These are phyloP conservation scores for Fusarium sp. DNA, from an alignment of 2,329 filamentous ascomycete genomes.

Conservation along the genomic window DNA sequence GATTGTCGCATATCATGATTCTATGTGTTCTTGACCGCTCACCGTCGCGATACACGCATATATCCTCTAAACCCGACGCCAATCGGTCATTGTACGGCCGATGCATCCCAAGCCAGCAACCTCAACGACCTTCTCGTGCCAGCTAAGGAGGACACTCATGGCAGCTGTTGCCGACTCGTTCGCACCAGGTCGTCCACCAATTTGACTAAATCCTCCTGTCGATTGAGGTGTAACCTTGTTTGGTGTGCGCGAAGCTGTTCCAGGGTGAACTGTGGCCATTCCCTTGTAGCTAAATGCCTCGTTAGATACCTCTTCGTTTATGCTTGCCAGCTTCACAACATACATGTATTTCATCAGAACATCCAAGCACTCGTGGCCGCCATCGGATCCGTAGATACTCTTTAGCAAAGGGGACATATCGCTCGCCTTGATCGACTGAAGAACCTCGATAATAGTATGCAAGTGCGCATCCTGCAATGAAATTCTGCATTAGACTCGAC, in stretches of 20 bases:
- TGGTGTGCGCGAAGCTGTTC: slow-evolving; percentile 59
- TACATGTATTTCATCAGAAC: slow-evolving; percentile 98
- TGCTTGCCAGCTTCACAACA: slow-evolving; percentile 51
- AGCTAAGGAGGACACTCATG: slow-evolving; percentile 97
- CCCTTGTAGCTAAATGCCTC: slow-evolving; percentile 80
- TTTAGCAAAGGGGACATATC: slow-evolving; percentile 93
- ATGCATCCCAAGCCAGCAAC: slow-evolving; percentile 92
- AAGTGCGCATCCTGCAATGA: slow-evolving; percentile 80
- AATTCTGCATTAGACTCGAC: slow-evolving; percentile 10
- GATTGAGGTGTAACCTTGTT: slow-evolving; percentile 74
- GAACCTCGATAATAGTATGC: slow-evolving; percentile 88
- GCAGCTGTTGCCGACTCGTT: slow-evolving; percentile 82
- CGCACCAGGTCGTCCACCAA: slow-evolving; percentile 66
- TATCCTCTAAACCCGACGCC: slow-evolving; percentile 74
- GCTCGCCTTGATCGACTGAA: slow-evolving; percentile 95
- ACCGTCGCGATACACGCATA: slow-evolving; percentile 21
- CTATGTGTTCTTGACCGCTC: slow-evolving; percentile 36
- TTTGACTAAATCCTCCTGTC: slow-evolving; percentile 87
- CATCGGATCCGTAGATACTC: slow-evolving; percentile 81
- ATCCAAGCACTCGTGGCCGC: slow-evolving; percentile 87
- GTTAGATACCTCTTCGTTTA: slow-evolving; percentile 21
- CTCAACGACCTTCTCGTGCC: slow-evolving; percentile 99
- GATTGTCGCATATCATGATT: slow-evolving; percentile 33
- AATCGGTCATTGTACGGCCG: slow-evolving; percentile 95
- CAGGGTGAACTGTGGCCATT: slow-evolving; percentile 70